Base-by-base conservation (phyloP, 2,329 filamentous ascomycete genomes). In the Epichloe brachyelytri region DNA sequence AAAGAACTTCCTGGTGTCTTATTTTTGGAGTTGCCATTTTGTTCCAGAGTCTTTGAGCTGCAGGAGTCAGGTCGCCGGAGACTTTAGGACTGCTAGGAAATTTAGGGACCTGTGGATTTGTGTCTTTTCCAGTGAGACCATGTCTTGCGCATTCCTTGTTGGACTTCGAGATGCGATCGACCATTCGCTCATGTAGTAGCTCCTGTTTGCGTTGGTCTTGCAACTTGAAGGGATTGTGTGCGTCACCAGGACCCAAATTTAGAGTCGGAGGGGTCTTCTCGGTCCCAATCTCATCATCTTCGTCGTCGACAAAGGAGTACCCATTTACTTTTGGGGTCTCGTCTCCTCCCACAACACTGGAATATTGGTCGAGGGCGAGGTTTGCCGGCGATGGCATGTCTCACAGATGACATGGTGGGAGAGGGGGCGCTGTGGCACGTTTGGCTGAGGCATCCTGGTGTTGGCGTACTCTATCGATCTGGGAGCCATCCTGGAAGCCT, bases 241-340 rank as follows among this genome's bases (percentile, higher is more conserved):
- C 66, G 60, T 82, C 76, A 14, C 77, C 75, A 10, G 76, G 71
- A 1, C 80, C 77, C 7, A 86, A 69, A 50, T 82, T 68, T 60
- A 85, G 74, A 55, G 70, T 56, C n/a, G 72, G 68, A 44, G 63
- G 54, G 12, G 60, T 39, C 10, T 43, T 38, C 7, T 50, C 22
- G 5, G 50, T n/a, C 7, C 65, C 60, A 2, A 62, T 58, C 15
- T 71, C 70, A 15, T 75, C 75, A 0, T 78, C 75, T 46, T 85
- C 86, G 51, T 94, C 88, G 58, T 95, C 89, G 37, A 98, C 90
- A 67, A 95, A 97, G 0, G 88, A 80, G 65, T 96, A 98, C 1
- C 93, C 93, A 56, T 94, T 95, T 0, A 97, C 87, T 2, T 88
- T 78, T 0, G 91, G 93, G 0, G 91, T 97, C 65, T 94, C 89